A percentile compares a stretch with the other conserved stretches of the same genome.
These are phyloP conservation scores for Pseudomassariella vexata DNA, from an alignment of 2,329 filamentous ascomycete genomes.

Conservation along the genomic window DNA sequence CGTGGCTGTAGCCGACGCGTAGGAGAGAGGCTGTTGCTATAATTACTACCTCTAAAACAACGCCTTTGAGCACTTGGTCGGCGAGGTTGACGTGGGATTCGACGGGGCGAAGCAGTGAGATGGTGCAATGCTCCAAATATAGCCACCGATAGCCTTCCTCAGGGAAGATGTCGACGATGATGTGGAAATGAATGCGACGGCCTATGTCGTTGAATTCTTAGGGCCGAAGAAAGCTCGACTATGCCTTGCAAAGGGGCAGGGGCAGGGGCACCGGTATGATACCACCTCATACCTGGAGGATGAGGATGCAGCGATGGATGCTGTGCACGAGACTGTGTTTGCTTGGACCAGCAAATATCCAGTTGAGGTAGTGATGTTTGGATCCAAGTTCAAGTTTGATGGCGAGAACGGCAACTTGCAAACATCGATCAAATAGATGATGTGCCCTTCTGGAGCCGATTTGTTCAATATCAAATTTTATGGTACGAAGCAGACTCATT, in stretches of 20 bases:
- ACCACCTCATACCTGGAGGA: neutral
- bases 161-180: conserved; percentile 24
- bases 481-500: too few species aligned
- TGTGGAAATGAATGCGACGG: conserved; percentile 21
- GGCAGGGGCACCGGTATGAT: neutral
- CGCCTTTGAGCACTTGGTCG: conserved; percentile 19
- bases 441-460: too few species aligned
- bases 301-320: neutral
- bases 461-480: too few species aligned
- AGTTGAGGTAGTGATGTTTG: too few species aligned
- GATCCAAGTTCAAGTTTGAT: too few species aligned
- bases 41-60: conserved; percentile 28
- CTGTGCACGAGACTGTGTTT: conserved; percentile 19
- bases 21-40: conserved; percentile 20
- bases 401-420: too few species aligned
- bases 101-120: conserved; percentile 18
- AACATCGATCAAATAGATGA: too few species aligned
- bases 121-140: conserved; percentile 12
- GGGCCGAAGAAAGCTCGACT: neutral
- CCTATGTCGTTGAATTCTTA: conserved; percentile 4
- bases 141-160: conserved; percentile 28
- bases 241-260: neutral
- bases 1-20: neutral
- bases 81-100: conserved; percentile 24
- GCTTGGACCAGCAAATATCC: too few species aligned